Evolutionary conservation across 169 alveolate genomes (phyloP), one percentile per base, ranked within the genome.

Genomic region (Plasmodium vivax): DNA sequence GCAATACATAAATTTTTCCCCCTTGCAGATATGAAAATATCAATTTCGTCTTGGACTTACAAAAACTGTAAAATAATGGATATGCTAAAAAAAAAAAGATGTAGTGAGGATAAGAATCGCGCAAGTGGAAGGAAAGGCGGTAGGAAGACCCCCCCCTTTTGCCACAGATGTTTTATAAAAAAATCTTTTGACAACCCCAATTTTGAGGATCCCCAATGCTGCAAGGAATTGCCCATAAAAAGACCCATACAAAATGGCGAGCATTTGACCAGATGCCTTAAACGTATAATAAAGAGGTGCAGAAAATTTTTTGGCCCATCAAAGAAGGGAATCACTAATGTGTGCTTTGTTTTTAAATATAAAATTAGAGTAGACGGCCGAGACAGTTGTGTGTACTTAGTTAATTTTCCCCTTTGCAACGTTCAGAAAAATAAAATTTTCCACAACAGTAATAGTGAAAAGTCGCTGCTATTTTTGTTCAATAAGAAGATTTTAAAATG

Each of bases 381-480:
- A 27, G 47, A 87, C 30, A 38, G 16, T 14, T 87, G 47, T 32
- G 27, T 87, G 43, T 77, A 87, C 47, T 51, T 87, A 14, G 71
- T 87, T 87, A 87, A 87, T 77, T 87, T 87, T 32, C 93, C 93
- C 34, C 85, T 75, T 75, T 87, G 93, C 47, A 75, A 87, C 43
- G 56, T 87, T 77, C 23, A 87, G 45, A 87, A 54, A 38, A 36
- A 75, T 77, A 77, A 47, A 32, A 87, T 87, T 34, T 87, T 87
- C 81, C 16, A 87, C 68, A 87, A 87, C 45, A 79, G 8, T 23
- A 87, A 87, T 87, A 87, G 38, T 45, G 93, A 87, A 32, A 87
- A 87, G 43, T 23, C 82, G 6, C 41, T 87, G n/a, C 80, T 87
- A 43, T 87, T 87, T 87, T 87, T 87, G 82, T 87, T 87, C 45